Evolutionary conservation across 2,329 filamentous ascomycete species (phyloP), one percentile per base, ranked within the genome.

Genomic region (Colletotrichum truncatum): DNA sequence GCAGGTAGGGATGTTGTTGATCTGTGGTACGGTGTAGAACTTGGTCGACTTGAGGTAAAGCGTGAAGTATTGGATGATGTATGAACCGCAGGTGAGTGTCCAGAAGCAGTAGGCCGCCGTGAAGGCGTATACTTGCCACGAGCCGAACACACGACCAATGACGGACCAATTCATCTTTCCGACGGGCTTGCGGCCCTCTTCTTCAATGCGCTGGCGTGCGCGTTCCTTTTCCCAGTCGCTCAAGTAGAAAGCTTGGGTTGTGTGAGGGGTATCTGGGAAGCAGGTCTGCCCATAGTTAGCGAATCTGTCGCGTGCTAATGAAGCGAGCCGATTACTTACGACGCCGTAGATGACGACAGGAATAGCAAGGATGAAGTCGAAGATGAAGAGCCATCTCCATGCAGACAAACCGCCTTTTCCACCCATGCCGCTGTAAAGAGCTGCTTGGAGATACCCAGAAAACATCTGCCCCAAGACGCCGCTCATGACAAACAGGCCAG

Each of bases 161-260:
- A 81, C 75, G 30, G 70, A 68, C 70, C 73, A 74, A 58, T 80
- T 72, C 57, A 80, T 71, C 67, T 77, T 77, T 1, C 77, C 76
- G 2, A 71, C 66, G 3, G 78, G 78, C 49, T 72, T 74, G 51
- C 78, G 75, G 16, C 79, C 80, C 43, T 82, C 80, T 56, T 88
- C 85, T 68, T 91, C 85, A 73, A 95, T 94, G 67, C 91, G 85
- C 46, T 90, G 85, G 12, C 85, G 82, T 67, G 92, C 89, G 38
- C 90, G 84, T 60, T 87, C 81, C 23, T 85, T 84, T 75, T 94
- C 91, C 68, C 89, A 75, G 0, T 78, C 77, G 73, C 72, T 80
- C 21, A 83, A 71, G 49, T 78, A 84, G 60, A 78, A 81, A 0
- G 81, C 81, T 1, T 69, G 73, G 0, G 79, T 82, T 1, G 73